Evolutionary conservation across 768 basidiomycete genomes (phyloP).

Genomic region (Hygrocybe punicea): DNA sequence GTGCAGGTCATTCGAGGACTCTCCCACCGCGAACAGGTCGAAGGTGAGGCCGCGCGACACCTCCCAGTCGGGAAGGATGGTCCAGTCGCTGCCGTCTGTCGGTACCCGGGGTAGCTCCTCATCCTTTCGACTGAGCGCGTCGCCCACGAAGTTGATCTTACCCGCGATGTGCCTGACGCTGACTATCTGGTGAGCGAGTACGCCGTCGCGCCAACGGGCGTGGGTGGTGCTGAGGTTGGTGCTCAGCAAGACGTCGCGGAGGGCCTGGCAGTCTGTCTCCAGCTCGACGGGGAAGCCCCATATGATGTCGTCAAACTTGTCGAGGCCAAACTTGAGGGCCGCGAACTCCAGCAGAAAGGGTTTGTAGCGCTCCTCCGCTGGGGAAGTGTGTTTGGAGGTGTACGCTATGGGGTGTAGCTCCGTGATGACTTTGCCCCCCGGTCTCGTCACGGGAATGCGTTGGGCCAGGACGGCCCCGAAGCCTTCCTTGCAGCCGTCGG

Average conservation of each 20-base stretch:
- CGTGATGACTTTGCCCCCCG: slow-evolving; percentile 18
- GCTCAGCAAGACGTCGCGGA: slow-evolving; percentile 28
- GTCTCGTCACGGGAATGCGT: slow-evolving; percentile 11
- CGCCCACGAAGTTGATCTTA: too few species aligned
- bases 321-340: slow-evolving; percentile 32
- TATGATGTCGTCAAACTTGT: slow-evolving; percentile 26
- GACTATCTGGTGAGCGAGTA: slow-evolving; percentile 15
- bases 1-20: neutral
- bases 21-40: slow-evolving; percentile 6
- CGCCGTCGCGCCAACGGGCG: neutral
- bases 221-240: neutral
- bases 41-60: slow-evolving; percentile 9
- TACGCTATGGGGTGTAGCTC: slow-evolving; percentile 26
- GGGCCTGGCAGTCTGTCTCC: slow-evolving; percentile 38
- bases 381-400: slow-evolving; percentile 35
- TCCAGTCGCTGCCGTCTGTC: slow-evolving; percentile 32
- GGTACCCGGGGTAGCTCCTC: slow-evolving; percentile 3
- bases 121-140: too few species aligned
- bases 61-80: slow-evolving; percentile 29
- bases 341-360: slow-evolving; percentile 38
- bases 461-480: slow-evolving; percentile 35
- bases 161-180: slow-evolving; percentile 16
- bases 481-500: slow-evolving; percentile 35
- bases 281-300: slow-evolving; percentile 32
- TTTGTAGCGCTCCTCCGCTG: slow-evolving; percentile 28